phyloP scores from a whole-genome alignment of 805 yeast genomes.

The Pichia occidentalis region DNA sequence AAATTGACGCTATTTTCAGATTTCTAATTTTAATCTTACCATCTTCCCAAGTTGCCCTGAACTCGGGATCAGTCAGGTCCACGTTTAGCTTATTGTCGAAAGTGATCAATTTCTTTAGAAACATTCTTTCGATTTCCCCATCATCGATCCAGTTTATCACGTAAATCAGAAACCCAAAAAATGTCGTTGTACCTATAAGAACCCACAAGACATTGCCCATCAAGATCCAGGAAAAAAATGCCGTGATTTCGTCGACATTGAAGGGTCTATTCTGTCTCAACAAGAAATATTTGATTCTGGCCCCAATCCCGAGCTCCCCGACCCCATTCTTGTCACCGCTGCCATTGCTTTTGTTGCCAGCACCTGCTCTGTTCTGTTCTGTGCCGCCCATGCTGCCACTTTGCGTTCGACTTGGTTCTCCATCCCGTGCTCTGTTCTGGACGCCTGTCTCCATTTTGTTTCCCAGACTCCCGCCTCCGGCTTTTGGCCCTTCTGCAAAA shows the following conservation, averaged over 20 bases:
- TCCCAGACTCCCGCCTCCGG: too few species aligned
- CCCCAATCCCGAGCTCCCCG: conserved; percentile 2
- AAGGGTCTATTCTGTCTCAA: conserved; percentile 43
- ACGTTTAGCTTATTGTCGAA: conserved; percentile 29
- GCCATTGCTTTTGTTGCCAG: not conserved
- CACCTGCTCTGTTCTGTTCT: too few species aligned
- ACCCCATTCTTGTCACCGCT: not conserved
- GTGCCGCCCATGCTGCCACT: too few species aligned
- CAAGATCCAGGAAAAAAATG: conserved; percentile 49
- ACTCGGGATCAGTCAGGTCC: conserved; percentile 28
- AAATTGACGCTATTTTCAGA: conserved; percentile 24
- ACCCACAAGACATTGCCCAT: conserved; percentile 54
- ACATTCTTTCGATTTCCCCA: conserved; percentile 21
- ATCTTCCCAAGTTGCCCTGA: conserved; percentile 40
- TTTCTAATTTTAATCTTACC: conserved; percentile 44
- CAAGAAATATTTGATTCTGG: conserved; percentile 38
- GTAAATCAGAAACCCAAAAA: conserved; percentile 42
- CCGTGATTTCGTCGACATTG: conserved; percentile 45
- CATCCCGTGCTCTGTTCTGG: too few species aligned
- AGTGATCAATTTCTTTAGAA: conserved; percentile 26
- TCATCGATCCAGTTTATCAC: conserved; percentile 32
- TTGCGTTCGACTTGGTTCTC: too few species aligned
- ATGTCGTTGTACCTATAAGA: conserved; percentile 51
- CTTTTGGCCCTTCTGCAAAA: too few species aligned
- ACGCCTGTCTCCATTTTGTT: too few species aligned